A percentile compares a stretch with the other conserved stretches of the same genome.
Conservation (phyloP, 139 green algal genomes). For the Chlamydomonas schloesseri region DNA sequence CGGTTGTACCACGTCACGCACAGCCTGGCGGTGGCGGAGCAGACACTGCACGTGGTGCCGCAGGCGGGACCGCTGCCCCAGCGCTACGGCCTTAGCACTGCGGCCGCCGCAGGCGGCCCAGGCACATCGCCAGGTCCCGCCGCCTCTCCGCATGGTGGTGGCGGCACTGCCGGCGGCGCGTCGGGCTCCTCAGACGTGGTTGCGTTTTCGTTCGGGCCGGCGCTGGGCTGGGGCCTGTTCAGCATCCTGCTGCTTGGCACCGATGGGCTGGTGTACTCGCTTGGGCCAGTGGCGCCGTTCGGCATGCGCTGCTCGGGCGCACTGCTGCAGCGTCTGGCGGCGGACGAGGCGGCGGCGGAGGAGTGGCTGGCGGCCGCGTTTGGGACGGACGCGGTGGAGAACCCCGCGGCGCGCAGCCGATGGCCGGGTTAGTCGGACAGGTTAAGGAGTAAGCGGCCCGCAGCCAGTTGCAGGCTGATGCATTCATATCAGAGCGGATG, state of each 20-base stretch:
- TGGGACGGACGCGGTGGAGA: background rate
- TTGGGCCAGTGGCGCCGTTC: slow-evolving; percentile 75
- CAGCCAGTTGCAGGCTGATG: too few relatives aligned
- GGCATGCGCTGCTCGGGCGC: slow-evolving; percentile 23
- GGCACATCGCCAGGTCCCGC: background rate
- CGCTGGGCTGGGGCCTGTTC: slow-evolving; percentile 64
- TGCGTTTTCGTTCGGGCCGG: slow-evolving; percentile 67
- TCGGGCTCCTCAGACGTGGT: slow-evolving; percentile 20
- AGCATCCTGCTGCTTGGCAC: slow-evolving; percentile 57
- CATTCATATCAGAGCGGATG: too few relatives aligned
- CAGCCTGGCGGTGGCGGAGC: slow-evolving; percentile 49
- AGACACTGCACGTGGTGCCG: slow-evolving; percentile 47
- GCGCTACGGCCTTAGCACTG: slow-evolving; percentile 1
- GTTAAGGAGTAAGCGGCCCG: too few relatives aligned
- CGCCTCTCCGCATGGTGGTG: background rate
- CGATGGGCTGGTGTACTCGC: slow-evolving; percentile 56
- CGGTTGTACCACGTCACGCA: slow-evolving; percentile 47
- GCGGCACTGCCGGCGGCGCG: slow-evolving; percentile 21
- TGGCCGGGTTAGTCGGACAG: slow-evolving; percentile 42
- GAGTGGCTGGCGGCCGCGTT: slow-evolving; percentile 28
- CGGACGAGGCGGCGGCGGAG: background rate
- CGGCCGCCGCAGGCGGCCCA: too few relatives aligned
- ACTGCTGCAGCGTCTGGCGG: slow-evolving; percentile 36
- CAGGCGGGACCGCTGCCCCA: background rate
- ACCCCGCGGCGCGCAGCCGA: background rate